Percentiles rank a stretch among this genome's conserved stretches.
Evolutionary conservation across 208 protist genomes (phyloP).

Genomic region (Angomonas ambiguus): DNA sequence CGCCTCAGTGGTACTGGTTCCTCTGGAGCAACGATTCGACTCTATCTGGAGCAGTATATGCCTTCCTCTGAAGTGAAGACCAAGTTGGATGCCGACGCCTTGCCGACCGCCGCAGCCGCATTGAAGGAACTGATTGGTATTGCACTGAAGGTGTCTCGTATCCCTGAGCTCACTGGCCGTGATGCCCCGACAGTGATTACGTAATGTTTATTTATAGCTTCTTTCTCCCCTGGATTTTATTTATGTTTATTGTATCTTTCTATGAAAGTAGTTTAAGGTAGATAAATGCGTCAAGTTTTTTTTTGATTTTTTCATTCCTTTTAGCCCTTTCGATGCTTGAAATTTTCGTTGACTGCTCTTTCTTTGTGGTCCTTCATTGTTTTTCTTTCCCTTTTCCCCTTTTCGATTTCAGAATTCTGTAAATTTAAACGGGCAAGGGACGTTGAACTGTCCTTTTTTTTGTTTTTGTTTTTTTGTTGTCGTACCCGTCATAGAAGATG

Average conservation of each 20-base stretch:
- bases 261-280: background rate
- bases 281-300: background rate
- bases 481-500: slow-evolving; percentile 1
- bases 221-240: slow-evolving; percentile 3
- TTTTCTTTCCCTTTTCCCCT: slow-evolving; percentile 5
- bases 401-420: background rate
- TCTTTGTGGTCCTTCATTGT: background rate
- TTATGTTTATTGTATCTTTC: slow-evolving; percentile 6
- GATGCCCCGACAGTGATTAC: slow-evolving; percentile 96
- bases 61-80: slow-evolving; percentile 28
- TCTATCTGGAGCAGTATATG: slow-evolving; percentile 97
- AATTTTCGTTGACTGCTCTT: background rate
- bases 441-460: background rate
- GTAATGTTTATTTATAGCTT: slow-evolving; percentile 24
- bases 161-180: slow-evolving; percentile 88
- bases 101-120: slow-evolving; percentile 50
- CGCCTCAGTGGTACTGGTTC: slow-evolving; percentile 95
- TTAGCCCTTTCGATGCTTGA: too few species aligned
- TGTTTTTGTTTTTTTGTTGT: slow-evolving; percentile 12
- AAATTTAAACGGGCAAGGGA: background rate
- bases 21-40: slow-evolving; percentile 93
- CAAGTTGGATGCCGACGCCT: slow-evolving; percentile 29
- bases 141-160: slow-evolving; percentile 78
- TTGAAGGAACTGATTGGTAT: slow-evolving; percentile 83
- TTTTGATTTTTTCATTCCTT: background rate